phyloP scores from a whole-genome alignment of 2,329 filamentous ascomycete species.

The Sphaerulina musiva region DNA sequence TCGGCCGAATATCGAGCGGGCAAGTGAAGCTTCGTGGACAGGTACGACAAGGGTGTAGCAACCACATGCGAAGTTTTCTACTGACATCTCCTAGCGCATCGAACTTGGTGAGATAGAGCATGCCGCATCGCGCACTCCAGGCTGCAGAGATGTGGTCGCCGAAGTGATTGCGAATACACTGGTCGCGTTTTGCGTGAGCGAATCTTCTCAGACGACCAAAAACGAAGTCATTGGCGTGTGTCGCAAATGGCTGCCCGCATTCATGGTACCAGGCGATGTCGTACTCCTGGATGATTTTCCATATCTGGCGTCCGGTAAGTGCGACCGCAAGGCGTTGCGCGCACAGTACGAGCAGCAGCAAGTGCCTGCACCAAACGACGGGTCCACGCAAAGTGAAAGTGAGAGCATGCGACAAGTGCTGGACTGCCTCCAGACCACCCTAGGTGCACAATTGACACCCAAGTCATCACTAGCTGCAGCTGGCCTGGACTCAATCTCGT shows the following conservation, averaged over 20 bases:
- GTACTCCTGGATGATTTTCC: conserved; percentile 60
- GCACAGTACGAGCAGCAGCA: conserved; percentile 43
- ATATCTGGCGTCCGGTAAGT: conserved; percentile 73
- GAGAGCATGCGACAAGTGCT: conserved; percentile 12
- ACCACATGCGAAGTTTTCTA: background rate
- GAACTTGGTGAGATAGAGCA: conserved; percentile 57
- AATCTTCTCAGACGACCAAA: conserved; percentile 31
- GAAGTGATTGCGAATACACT: conserved; percentile 61
- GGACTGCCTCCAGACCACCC: conserved; percentile 19
- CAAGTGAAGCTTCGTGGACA: conserved; percentile 86
- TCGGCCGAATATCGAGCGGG: conserved; percentile 70
- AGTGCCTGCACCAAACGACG: conserved; percentile 22
- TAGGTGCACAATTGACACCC: conserved; percentile 15
- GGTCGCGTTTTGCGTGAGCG: conserved; percentile 65
- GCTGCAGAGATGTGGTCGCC: conserved; percentile 60
- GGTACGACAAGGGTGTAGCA: background rate
- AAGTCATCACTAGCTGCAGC: conserved; percentile 45
- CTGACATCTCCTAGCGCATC: conserved; percentile 48
- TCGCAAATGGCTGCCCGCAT: conserved; percentile 67
- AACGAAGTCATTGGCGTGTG: conserved; percentile 54
- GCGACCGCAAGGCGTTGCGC: conserved; percentile 62
- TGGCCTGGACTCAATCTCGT: conserved; percentile 61
- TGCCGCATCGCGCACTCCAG: conserved; percentile 54
- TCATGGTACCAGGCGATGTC: conserved; percentile 76
- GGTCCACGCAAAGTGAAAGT: conserved; percentile 1